These are phyloP conservation scores for Fraxinus nigra DNA, from an alignment of 305 asterid species.

Conservation along the genomic window DNA sequence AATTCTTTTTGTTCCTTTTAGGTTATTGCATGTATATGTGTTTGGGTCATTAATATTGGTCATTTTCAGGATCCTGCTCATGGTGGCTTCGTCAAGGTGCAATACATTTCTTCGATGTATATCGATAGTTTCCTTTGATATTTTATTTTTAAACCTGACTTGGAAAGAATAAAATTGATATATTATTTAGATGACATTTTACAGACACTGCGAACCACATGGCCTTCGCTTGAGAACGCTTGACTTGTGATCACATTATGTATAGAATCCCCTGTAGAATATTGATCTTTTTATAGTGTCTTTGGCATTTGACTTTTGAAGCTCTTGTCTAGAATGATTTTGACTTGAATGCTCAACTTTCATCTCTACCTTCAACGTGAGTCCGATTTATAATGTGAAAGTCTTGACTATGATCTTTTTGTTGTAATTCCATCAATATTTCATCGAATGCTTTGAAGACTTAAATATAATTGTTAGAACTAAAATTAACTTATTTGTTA, in stretches of 20 bases:
- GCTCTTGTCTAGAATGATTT: too few species aligned
- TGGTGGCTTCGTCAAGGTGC: conserved; percentile 96
- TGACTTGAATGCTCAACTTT: too few species aligned
- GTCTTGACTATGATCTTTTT: too few species aligned
- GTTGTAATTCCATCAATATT: too few species aligned
- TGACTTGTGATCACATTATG: neutral
- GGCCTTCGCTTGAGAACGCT: neutral
- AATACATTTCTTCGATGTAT: conserved; percentile 94
- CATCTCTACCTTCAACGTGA: too few species aligned
- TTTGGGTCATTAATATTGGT: conserved; percentile 95
- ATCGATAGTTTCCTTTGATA: neutral
- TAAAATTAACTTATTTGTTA: too few species aligned
- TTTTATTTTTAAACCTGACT: neutral
- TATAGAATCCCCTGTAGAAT: neutral
- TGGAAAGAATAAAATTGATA: neutral
- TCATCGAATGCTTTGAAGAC: too few species aligned
- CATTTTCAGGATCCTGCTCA: conserved; percentile 96
- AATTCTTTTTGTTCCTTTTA: neutral
- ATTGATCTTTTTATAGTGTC: neutral
- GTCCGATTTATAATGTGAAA: too few species aligned
- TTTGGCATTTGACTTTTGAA: neutral
- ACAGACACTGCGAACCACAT: neutral
- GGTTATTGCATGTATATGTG: conserved; percentile 84
- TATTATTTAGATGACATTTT: neutral
- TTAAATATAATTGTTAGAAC: too few species aligned